Conservation (phyloP, 129 eudicot genomes). For the Mikania micrantha region DNA sequence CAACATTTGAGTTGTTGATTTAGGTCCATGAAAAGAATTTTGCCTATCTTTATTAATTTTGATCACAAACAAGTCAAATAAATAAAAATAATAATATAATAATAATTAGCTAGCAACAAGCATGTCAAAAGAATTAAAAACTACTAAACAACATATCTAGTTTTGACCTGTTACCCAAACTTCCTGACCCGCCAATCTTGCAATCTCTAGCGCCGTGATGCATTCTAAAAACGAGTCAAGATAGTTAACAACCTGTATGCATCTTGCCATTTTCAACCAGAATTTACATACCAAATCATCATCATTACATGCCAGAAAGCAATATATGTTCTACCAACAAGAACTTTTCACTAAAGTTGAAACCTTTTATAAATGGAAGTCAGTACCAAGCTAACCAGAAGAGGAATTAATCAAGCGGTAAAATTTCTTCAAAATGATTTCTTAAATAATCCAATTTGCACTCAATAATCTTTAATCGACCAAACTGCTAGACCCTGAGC, state of each 20-base stretch:
- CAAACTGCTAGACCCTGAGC: constrained; percentile 22
- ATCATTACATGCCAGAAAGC: background rate
- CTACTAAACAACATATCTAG: too few species aligned
- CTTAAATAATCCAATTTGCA: background rate
- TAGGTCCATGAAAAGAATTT: too few species aligned
- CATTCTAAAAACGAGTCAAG: background rate
- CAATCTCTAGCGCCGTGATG: background rate
- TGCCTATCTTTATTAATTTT: too few species aligned
- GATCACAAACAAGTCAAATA: background rate
- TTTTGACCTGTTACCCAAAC: background rate
- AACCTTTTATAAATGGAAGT: constrained; percentile 6
- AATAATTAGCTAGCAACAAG: background rate
- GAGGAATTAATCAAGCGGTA: background rate
- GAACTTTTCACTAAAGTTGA: background rate
- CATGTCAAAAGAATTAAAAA: too few species aligned
- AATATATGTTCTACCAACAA: background rate
- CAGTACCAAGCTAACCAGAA: constrained; percentile 18
- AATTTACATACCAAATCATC: constrained; percentile 5
- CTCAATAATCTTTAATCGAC: constrained; percentile 14
- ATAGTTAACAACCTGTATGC: background rate
- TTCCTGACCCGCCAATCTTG: background rate
- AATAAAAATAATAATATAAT: too few species aligned
- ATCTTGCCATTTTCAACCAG: background rate
- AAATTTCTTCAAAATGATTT: constrained; percentile 4
- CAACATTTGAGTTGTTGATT: background rate